Evolutionary conservation across 768 basidiomycete genomes (phyloP).

Genomic region (Tremella yokohamensis): DNA sequence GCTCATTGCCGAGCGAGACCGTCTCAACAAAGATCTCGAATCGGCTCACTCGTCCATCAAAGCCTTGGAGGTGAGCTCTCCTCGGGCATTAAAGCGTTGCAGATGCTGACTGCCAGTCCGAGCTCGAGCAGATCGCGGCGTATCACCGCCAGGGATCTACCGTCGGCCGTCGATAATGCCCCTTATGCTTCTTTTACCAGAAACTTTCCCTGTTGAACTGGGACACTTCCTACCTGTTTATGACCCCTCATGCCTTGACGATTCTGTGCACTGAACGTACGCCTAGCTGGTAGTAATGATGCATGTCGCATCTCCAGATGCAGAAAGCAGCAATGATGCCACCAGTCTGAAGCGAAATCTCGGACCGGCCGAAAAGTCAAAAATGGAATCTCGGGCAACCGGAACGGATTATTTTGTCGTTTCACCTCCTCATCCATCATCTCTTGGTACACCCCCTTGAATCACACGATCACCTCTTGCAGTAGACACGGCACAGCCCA

Average conservation of each 20-base stretch:
- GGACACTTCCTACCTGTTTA: not conserved
- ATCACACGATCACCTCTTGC: no score
- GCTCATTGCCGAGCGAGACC: conserved; percentile 97
- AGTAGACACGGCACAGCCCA: no score
- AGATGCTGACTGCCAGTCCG: conserved; percentile 31
- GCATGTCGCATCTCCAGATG: no score
- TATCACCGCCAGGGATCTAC: conserved; percentile 49
- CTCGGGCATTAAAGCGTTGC: not conserved
- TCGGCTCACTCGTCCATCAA: conserved; percentile 58
- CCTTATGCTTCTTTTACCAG: not conserved
- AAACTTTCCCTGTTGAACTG: not conserved
- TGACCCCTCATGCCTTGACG: conserved; percentile 11
- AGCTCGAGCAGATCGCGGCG: conserved; percentile 45
- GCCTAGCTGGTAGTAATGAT: no score
- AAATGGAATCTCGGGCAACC: no score
- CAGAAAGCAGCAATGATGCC: no score
- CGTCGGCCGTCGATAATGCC: conserved; percentile 37
- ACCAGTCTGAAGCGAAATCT: no score
- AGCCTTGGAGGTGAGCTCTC: conserved; percentile 45
- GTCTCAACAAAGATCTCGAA: conserved; percentile 98
- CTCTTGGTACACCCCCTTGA: no score
- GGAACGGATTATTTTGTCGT: no score
- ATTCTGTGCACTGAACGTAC: not conserved
- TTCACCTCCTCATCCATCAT: no score
- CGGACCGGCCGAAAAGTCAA: no score